These are phyloP conservation scores for Pyrenochaeta sp. DNA, from an alignment of 2,329 filamentous ascomycete genomes.

Conservation along the genomic window DNA sequence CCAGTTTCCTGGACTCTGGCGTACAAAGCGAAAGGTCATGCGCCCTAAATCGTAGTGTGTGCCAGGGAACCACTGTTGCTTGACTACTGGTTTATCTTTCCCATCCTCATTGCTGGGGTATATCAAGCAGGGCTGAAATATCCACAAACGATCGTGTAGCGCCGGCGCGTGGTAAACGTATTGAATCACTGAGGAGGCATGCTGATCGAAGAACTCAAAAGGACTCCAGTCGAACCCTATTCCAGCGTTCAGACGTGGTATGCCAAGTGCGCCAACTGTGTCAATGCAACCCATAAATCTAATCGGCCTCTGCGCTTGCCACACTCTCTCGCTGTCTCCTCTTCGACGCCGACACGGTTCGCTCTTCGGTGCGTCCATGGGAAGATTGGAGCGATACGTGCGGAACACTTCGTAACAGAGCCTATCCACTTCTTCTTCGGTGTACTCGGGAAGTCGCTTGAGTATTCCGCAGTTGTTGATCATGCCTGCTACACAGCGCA, in stretches of 20 bases:
- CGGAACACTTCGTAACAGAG: slow-evolving; percentile 45
- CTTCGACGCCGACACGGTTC: slow-evolving; percentile 29
- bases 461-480: slow-evolving; percentile 55
- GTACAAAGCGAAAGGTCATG: slow-evolving; percentile 46
- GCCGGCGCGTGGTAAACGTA: slow-evolving; percentile 43
- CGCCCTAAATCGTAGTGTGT: slow-evolving; percentile 50
- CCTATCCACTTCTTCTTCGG: slow-evolving; percentile 23
- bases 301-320: slow-evolving; percentile 42
- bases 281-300: slow-evolving; percentile 46
- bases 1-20: slow-evolving; percentile 36
- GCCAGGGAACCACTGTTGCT: slow-evolving; percentile 48
- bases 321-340: slow-evolving; percentile 27
- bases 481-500: slow-evolving; percentile 54
- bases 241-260: slow-evolving; percentile 45
- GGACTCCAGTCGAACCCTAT: slow-evolving; percentile 48
- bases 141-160: slow-evolving; percentile 47
- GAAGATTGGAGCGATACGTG: slow-evolving; percentile 41
- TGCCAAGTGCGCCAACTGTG: slow-evolving; percentile 46
- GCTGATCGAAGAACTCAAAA: slow-evolving; percentile 49
- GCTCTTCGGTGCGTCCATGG: slow-evolving; percentile 38
- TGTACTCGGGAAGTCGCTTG: slow-evolving; percentile 11
- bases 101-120: slow-evolving; percentile 19
- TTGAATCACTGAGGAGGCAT: slow-evolving; percentile 42
- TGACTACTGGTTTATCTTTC: slow-evolving; percentile 21
- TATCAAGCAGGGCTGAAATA: slow-evolving; percentile 44